These are phyloP conservation scores for Pleurotus sapidus DNA, from an alignment of 768 basidiomycete genomes.

Conservation along the genomic window DNA sequence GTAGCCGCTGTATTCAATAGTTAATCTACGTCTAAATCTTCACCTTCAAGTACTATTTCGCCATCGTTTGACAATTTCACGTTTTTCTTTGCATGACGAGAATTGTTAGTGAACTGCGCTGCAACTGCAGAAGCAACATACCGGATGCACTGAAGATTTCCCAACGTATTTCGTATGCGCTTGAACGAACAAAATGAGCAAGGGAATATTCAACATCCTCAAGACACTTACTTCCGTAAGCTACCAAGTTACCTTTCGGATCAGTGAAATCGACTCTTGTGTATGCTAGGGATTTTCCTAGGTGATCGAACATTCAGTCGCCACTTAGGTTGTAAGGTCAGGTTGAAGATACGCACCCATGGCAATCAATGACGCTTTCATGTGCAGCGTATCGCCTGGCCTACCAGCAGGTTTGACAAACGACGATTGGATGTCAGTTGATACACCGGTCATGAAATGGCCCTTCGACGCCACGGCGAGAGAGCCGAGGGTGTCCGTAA, in stretches of 20 bases:
- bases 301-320: neutral
- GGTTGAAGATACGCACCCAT: conserved; percentile 45
- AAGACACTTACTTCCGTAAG: conserved; percentile 69
- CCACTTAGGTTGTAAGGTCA: neutral
- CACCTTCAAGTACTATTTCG: conserved; percentile 63
- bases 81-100: conserved; percentile 47
- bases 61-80: conserved; percentile 81
- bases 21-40: conserved; percentile 37
- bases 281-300: conserved; percentile 79
- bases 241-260: conserved; percentile 64
- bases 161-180: conserved; percentile 88
- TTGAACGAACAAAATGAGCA: conserved; percentile 23
- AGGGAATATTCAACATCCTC: conserved; percentile 2
- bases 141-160: conserved; percentile 51
- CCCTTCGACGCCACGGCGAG: conserved; percentile 81
- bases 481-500: conserved; percentile 84
- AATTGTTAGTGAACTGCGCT: neutral
- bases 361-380: conserved; percentile 64
- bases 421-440: conserved; percentile 74
- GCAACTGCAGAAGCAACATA: conserved; percentile 20
- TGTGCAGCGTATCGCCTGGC: conserved; percentile 62
- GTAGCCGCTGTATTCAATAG: no score
- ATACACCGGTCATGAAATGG: conserved; percentile 86
- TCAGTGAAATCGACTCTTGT: conserved; percentile 77
- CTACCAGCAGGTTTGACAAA: conserved; percentile 79